phyloP scores from a whole-genome alignment of 2,329 filamentous ascomycete genomes.

The Colletotrichum brevisporum region DNA sequence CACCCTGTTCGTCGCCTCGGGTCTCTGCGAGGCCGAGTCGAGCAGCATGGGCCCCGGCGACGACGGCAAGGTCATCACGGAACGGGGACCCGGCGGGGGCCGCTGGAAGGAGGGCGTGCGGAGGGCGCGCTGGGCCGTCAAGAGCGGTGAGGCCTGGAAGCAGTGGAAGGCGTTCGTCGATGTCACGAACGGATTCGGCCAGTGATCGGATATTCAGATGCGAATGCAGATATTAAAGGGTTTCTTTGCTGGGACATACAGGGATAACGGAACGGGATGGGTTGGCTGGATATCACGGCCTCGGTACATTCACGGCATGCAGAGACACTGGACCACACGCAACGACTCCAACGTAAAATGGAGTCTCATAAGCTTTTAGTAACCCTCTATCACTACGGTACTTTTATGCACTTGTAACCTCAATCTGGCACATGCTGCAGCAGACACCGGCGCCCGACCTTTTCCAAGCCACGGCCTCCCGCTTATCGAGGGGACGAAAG shows the following conservation, averaged over 20 bases:
- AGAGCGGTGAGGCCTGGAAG: constrained; percentile 87
- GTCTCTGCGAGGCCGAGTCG: constrained; percentile 86
- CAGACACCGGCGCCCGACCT: constrained; percentile 2
- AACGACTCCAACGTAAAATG: constrained; percentile 13
- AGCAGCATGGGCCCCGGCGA: constrained; percentile 86
- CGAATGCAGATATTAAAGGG: constrained; percentile 1
- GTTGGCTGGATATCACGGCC: constrained; percentile 17
- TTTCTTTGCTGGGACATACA: too few relatives aligned
- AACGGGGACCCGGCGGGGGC: constrained; percentile 86
- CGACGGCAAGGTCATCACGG: constrained; percentile 83
- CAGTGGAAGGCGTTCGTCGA: constrained; percentile 89
- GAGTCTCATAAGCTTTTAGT: constrained; percentile 38
- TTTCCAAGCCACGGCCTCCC: constrained; percentile 20
- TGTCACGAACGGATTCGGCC: constrained; percentile 74
- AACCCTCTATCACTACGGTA: constrained; percentile 37
- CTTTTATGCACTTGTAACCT: constrained; percentile 37
- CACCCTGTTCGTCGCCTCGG: constrained; percentile 86
- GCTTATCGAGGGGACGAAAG: not conserved
- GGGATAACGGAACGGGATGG: constrained; percentile 10
- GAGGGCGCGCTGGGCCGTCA: constrained; percentile 88
- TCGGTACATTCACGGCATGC: not conserved
- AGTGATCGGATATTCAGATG: not conserved
- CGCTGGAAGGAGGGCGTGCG: constrained; percentile 96
- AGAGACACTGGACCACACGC: not conserved
- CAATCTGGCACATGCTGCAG: constrained; percentile 10